Base-by-base conservation (phyloP, 2,329 filamentous ascomycete species). In the Beauveria brongniartii region DNA sequence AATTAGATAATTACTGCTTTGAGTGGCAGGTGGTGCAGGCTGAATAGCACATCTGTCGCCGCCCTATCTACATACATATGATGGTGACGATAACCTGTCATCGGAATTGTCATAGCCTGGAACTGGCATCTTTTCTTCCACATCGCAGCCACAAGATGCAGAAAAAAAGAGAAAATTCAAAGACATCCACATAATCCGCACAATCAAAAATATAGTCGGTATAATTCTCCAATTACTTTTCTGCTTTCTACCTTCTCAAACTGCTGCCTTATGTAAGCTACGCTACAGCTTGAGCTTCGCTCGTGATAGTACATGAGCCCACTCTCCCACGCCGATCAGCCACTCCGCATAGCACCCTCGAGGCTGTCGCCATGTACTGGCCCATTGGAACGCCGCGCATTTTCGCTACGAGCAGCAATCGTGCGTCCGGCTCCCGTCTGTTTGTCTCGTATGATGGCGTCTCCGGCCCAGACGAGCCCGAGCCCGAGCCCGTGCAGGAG, bases 381-480 rank as follows among this genome's bases (percentile, higher is more conserved):
- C 91, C 91, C 70, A 84, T 92, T 74, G 90, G 89, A 74, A 90
- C 90, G 72, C 90, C 91, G 71, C 86, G 87, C 73, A 86, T 92
- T 73, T 93, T 91, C 78, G 87, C 90, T 71, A 89, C 89, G 68
- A 89, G 82, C 77, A 90, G 85, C 76, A 83, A 82, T 70, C 80
- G 81, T 72, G 74, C 79, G 66, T 74, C 79, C 60, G 73, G 76
- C 61, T 73, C 79, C 66, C 80, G 77, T 64, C 71, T 80, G 61
- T 76, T 81, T 64, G 74, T 84, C 63, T 83, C 81, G 58, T 81
- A 87, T 66, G 83, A 90, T 77, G 86, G 87, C 72, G 77, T 84
- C 22, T 64, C 68, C 65, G 69, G 72, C 68, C 65, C 71, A 63
- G 69, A 67, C 50, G 69, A 69, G 41, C 48, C 47, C 34, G 60